These are phyloP conservation scores for Puccinia novopanici DNA, from an alignment of 1,284 basidiomycete species.

Conservation along the genomic window DNA sequence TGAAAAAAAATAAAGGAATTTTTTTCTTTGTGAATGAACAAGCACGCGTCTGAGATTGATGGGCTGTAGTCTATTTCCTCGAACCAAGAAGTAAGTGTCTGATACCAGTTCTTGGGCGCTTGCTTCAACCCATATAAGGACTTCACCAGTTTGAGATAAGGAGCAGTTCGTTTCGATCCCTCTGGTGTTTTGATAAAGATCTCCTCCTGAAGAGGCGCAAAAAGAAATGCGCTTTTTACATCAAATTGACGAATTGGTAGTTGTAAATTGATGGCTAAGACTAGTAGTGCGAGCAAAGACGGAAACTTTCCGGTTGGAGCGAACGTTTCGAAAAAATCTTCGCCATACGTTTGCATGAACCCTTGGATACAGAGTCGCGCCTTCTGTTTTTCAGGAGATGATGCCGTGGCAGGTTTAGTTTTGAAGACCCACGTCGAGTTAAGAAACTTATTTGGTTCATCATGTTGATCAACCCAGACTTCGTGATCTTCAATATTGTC, in stretches of 20 bases:
- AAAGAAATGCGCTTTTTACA: too few relatives aligned
- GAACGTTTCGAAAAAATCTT: slow-evolving; percentile 3
- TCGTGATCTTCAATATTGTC: too few relatives aligned
- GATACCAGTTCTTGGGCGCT: too few relatives aligned
- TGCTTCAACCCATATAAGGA: too few relatives aligned
- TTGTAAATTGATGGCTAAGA: neutral
- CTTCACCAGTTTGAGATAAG: too few relatives aligned
- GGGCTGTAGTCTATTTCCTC: neutral
- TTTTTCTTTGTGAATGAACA: neutral
- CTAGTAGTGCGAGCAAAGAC: neutral
- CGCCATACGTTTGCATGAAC: neutral
- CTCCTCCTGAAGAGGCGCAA: too few relatives aligned
- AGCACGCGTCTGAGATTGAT: neutral
- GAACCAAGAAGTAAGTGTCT: neutral
- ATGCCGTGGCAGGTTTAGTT: neutral
- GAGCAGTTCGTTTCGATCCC: too few relatives aligned
- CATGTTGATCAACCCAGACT: neutral
- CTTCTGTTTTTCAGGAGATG: neutral
- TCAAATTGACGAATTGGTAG: too few relatives aligned
- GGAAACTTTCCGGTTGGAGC: neutral
- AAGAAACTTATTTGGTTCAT: neutral
- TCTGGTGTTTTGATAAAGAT: too few relatives aligned
- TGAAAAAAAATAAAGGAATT: neutral
- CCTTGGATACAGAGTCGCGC: neutral
- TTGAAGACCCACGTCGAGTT: slow-evolving; percentile 1